phyloP scores from a whole-genome alignment of 2,329 filamentous ascomycete species.

The Huntiella moniliformis region DNA sequence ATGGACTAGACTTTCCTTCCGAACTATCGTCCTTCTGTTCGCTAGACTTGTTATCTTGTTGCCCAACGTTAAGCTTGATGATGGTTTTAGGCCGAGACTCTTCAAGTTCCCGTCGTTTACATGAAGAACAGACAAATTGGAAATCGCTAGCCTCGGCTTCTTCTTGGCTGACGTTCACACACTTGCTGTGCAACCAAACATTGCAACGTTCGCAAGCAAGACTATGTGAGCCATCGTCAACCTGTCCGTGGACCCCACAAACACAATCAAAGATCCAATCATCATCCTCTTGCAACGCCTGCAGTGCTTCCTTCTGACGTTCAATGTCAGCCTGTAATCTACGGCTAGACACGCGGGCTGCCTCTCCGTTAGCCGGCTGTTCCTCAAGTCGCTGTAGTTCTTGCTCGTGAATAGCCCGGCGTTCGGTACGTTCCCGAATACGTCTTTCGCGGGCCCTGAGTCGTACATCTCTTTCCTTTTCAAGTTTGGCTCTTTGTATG shows the following conservation, averaged over 20 bases:
- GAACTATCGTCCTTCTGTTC: background rate
- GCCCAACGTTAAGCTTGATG: conserved; percentile 34
- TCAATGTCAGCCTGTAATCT: conserved; percentile 61
- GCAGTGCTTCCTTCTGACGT: conserved; percentile 56
- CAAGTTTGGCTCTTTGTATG: conserved; percentile 31
- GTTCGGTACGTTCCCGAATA: conserved; percentile 66
- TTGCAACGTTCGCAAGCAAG: conserved; percentile 87
- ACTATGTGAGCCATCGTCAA: conserved; percentile 87
- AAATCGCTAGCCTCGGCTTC: conserved; percentile 77
- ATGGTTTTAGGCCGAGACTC: conserved; percentile 28
- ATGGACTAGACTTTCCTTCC: too few relatives aligned
- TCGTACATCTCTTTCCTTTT: conserved; percentile 59
- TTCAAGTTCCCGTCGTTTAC: conserved; percentile 46
- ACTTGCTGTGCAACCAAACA: conserved; percentile 94
- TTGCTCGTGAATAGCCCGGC: conserved; percentile 67
- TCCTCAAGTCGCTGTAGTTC: conserved; percentile 56
- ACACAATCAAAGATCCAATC: conserved; percentile 92
- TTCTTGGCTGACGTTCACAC: conserved; percentile 57
- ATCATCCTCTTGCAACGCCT: conserved; percentile 56
- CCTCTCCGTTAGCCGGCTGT: background rate
- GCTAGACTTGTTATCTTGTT: conserved; percentile 14
- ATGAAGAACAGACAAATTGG: conserved; percentile 66
- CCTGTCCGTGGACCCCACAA: conserved; percentile 76
- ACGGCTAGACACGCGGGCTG: conserved; percentile 9
- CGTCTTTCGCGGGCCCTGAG: conserved; percentile 73